Base-by-base conservation (phyloP, 306 rosid genomes). In the Myrica gale region DNA sequence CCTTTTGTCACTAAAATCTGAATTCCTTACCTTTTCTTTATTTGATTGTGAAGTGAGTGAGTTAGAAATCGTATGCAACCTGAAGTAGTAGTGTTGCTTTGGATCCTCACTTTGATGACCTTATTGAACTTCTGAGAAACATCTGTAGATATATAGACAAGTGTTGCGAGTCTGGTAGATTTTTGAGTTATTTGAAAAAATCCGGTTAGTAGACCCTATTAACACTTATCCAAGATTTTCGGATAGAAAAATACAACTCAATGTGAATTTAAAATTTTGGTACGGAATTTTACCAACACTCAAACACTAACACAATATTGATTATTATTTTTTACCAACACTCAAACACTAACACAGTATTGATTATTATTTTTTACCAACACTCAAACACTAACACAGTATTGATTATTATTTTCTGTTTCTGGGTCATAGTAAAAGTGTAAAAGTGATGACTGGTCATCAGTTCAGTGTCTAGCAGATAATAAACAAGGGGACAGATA, bases 1-100 rank as follows among this genome's bases (percentile, higher is more conserved):
- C 8, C 37, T 7, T 12, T 52, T 69, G n/a, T 71, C 23, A 68
- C 4, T 56, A 47, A 70, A 56, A 84, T 80, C 77, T 66, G 70
- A 42, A 57, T 75, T 73, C 61, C 54, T 20, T 32, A n/a, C 12
- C 4, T 62, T 77, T 43, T 56, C 72, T 65, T 61, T 12, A 8
- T 26, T 73, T 61, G 23, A 16, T 55, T 43, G 21, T 9, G 0
- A 74, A 23, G n/a, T 12, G 67, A 11, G n/a, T 57, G 41, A 52
- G 20, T 26, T 26, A 60, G 44, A 60, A 57, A 26, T 60, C 44
- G 6, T 61, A 6, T 61, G 68, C 19, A 61, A 15, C 44, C 68
- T 32, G 68, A 32, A 26, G 12, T 32, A 3, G 10, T 26, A 5
- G 65, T 20, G 68, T 61, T 61, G 13, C 42, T 61, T 26, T 2